phyloP scores from a whole-genome alignment of 2,329 filamentous ascomycete species.

The Bipolaris bicolor region DNA sequence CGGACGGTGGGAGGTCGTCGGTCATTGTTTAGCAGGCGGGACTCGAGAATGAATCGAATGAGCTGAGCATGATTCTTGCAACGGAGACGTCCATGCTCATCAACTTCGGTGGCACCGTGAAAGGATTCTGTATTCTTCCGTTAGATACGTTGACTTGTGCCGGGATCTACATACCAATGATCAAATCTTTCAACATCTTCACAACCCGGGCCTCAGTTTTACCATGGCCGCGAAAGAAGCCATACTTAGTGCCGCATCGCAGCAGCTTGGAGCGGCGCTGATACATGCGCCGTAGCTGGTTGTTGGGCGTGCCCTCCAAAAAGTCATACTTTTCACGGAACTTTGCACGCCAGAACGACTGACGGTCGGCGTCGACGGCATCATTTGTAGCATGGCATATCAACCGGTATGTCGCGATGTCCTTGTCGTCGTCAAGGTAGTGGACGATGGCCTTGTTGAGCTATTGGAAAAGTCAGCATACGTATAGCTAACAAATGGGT shows the following conservation, averaged over 20 bases:
- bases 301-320: constrained; percentile 26
- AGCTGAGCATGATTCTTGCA: constrained; percentile 47
- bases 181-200: constrained; percentile 50
- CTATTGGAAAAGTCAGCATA: constrained; percentile 30
- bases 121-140: constrained; percentile 39
- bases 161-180: constrained; percentile 50
- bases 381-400: constrained; percentile 49
- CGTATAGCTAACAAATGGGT: background rate
- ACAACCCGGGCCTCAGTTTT: constrained; percentile 45
- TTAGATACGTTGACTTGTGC: background rate
- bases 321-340: constrained; percentile 54
- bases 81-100: constrained; percentile 28
- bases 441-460: constrained; percentile 50
- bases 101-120: constrained; percentile 20
- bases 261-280: constrained; percentile 35
- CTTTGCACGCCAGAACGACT: constrained; percentile 56
- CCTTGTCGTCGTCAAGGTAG: constrained; percentile 50
- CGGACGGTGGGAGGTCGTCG: constrained; percentile 25
- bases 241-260: constrained; percentile 20
- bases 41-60: constrained; percentile 38
- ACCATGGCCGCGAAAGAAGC: constrained; percentile 29
- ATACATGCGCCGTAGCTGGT: constrained; percentile 47
- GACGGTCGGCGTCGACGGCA: constrained; percentile 50
- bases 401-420: constrained; percentile 51
- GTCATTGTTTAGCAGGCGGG: constrained; percentile 35